phyloP scores from a whole-genome alignment of 2,329 filamentous ascomycete genomes.

The Ophiostoma ulmi region DNA sequence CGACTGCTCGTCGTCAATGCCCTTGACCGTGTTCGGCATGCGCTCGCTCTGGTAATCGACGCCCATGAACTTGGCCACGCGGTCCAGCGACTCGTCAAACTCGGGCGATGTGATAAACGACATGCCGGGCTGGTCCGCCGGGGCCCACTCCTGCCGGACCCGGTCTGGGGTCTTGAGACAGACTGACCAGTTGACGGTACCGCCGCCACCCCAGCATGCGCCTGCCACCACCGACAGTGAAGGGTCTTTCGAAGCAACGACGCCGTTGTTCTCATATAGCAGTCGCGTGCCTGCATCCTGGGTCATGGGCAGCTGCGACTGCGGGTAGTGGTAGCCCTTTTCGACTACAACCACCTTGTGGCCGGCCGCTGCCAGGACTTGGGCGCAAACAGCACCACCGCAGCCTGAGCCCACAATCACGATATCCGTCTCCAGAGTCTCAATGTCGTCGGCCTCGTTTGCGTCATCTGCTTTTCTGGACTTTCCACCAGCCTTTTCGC shows the following conservation, averaged over 20 bases:
- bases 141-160: slow-evolving; percentile 77
- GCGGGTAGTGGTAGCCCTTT: slow-evolving; percentile 71
- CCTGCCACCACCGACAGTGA: slow-evolving; percentile 61
- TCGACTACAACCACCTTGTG: slow-evolving; percentile 64
- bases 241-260: slow-evolving; percentile 51
- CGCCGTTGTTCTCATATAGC: slow-evolving; percentile 65
- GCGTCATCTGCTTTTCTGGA: slow-evolving; percentile 18
- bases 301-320: slow-evolving; percentile 68
- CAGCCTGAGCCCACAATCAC: slow-evolving; percentile 84
- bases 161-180: slow-evolving; percentile 62
- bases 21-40: neutral
- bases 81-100: slow-evolving; percentile 74
- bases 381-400: slow-evolving; percentile 75
- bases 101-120: slow-evolving; percentile 67
- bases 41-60: slow-evolving; percentile 46
- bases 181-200: slow-evolving; percentile 80
- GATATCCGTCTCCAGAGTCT: slow-evolving; percentile 69
- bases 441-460: slow-evolving; percentile 37
- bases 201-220: slow-evolving; percentile 76
- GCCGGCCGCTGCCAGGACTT: slow-evolving; percentile 72
- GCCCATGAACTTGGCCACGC: slow-evolving; percentile 74
- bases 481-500: slow-evolving; percentile 25
- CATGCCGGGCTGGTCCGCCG: slow-evolving; percentile 52
- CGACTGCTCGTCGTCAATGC: slow-evolving; percentile 55
- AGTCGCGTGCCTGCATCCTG: slow-evolving; percentile 55